These are phyloP conservation scores for Pilatotrama ljubarskyi DNA, from an alignment of 768 basidiomycete species.

Conservation along the genomic window DNA sequence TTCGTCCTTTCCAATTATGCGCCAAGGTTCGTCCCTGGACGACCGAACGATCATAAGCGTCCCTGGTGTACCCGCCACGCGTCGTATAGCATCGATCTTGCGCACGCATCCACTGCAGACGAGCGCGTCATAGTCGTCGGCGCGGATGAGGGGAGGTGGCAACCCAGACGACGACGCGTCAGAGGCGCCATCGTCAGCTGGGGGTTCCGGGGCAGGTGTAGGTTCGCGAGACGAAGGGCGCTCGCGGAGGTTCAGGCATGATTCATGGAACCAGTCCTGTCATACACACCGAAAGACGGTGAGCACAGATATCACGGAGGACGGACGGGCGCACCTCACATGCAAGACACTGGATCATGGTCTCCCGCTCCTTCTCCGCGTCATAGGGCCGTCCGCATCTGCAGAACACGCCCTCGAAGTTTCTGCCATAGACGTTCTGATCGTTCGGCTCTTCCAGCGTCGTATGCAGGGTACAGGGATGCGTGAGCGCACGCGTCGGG, in stretches of 20 bases:
- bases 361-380: constrained; percentile 70
- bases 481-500: constrained; percentile 62
- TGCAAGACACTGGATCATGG: constrained; percentile 85
- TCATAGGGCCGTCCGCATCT: constrained; percentile 74
- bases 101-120: constrained; percentile 72
- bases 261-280: constrained; percentile 94
- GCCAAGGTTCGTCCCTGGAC: constrained; percentile 50
- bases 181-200: constrained; percentile 52
- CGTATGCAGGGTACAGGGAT: constrained; percentile 64
- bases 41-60: constrained; percentile 67
- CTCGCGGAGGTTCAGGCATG: constrained; percentile 78
- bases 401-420: constrained; percentile 73
- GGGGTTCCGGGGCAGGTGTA: constrained; percentile 30
- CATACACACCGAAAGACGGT: neutral
- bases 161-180: constrained; percentile 64
- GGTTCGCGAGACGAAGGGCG: constrained; percentile 52
- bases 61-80: constrained; percentile 69
- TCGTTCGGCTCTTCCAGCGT: constrained; percentile 53
- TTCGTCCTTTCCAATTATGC: constrained; percentile 40
- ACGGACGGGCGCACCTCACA: constrained; percentile 65
- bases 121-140: constrained; percentile 72
- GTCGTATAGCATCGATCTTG: constrained; percentile 49
- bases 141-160: constrained; percentile 66
- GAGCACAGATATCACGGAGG: constrained; percentile 3
- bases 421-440: constrained; percentile 68